Conservation (phyloP, 441 rosid species). For the Gossypium armourianum region DNA sequence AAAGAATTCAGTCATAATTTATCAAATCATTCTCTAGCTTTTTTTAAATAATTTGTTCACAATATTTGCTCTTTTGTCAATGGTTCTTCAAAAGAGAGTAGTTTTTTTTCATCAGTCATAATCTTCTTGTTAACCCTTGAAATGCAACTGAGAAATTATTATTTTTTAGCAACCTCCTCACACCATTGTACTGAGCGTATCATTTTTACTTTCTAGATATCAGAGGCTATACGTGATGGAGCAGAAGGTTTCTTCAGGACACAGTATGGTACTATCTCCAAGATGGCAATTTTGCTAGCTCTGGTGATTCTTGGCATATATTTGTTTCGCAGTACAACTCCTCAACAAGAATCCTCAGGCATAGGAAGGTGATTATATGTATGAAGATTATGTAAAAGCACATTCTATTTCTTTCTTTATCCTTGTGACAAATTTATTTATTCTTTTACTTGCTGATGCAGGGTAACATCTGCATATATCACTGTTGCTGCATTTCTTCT, state of each 20-base stretch:
- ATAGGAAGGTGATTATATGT: constrained; percentile 55
- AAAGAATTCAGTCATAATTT: neutral
- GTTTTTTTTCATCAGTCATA: neutral
- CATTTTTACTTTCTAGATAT: constrained; percentile 49
- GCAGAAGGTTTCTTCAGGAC: constrained; percentile 97
- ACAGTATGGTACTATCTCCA: constrained; percentile 85
- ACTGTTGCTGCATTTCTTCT: constrained; percentile 89
- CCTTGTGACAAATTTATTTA: constrained; percentile 16
- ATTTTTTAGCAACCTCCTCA: constrained; percentile 1
- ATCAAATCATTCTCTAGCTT: neutral
- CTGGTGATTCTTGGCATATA: constrained; percentile 73
- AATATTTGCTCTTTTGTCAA: too few relatives aligned
- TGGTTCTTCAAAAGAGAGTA: neutral
- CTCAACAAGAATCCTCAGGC: constrained; percentile 93
- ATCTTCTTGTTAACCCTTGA: neutral
- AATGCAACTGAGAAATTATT: neutral
- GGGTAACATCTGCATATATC: constrained; percentile 68
- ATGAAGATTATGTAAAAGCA: constrained; percentile 1
- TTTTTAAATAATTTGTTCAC: neutral
- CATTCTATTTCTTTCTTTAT: neutral
- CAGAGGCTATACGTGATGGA: constrained; percentile 98
- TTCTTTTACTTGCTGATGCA: constrained; percentile 30
- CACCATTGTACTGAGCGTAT: constrained; percentile 25
- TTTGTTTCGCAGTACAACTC: constrained; percentile 67
- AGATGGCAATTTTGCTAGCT: constrained; percentile 84